Evolutionary conservation across 495 filamentous ascomycete species (phyloP).

Genomic region (Penicillium ucsense): DNA sequence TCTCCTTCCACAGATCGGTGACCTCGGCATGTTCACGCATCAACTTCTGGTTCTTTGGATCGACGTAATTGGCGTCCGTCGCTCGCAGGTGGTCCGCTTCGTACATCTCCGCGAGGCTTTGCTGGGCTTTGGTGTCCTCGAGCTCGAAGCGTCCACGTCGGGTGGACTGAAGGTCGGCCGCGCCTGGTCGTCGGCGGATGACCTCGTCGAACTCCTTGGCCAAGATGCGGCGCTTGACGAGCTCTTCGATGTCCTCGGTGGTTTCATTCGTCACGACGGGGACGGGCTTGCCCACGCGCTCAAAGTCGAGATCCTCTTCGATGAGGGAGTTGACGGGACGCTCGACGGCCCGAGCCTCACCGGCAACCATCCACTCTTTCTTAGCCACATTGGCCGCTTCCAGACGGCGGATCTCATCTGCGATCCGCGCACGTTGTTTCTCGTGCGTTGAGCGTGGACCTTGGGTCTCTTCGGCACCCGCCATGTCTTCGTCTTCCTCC

Average conservation of each 20-base stretch:
- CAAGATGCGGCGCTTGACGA: conserved; percentile 90
- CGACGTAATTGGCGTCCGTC: conserved; percentile 69
- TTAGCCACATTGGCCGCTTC: conserved; percentile 87
- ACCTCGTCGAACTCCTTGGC: conserved; percentile 91
- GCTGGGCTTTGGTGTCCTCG: conserved; percentile 75
- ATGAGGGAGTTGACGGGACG: conserved; percentile 85
- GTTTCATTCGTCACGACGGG: conserved; percentile 92
- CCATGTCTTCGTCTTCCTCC: conserved; percentile 24
- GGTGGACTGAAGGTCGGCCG: conserved; percentile 35
- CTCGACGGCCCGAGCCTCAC: conserved; percentile 75
- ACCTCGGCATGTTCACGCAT: conserved; percentile 81
- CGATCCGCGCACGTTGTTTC: conserved; percentile 72
- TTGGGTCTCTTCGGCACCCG: conserved; percentile 34
- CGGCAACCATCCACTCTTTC: conserved; percentile 80
- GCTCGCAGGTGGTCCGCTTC: conserved; percentile 81
- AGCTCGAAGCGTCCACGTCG: conserved; percentile 66
- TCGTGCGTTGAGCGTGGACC: conserved; percentile 71
- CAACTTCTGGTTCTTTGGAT: conserved; percentile 70
- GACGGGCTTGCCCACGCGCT: conserved; percentile 89
- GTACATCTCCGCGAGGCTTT: conserved; percentile 85
- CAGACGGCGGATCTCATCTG: conserved; percentile 80
- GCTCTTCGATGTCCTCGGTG: conserved; percentile 82
- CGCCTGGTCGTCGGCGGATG: conserved; percentile 65
- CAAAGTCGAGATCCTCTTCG: conserved; percentile 93
- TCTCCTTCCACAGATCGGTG: conserved; percentile 69